A percentile compares a stretch with the other conserved stretches of the same genome.
Evolutionary conservation across 768 basidiomycete species (phyloP).

Genomic region (Suillus variegatus): DNA sequence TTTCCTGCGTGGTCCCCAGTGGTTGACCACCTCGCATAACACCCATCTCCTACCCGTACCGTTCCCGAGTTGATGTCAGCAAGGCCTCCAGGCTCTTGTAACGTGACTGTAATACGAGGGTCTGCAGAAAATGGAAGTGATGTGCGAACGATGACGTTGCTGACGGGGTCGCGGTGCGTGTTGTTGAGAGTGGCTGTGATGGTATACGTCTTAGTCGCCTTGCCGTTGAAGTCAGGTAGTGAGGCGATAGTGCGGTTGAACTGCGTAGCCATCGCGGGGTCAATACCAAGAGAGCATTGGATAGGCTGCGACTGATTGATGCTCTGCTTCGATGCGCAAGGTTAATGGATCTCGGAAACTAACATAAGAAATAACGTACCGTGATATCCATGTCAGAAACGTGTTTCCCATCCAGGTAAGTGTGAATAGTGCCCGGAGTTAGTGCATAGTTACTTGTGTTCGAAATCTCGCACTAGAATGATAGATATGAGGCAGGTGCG

Average conservation of each 20-base stretch:
- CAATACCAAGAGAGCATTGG: conserved; percentile 23
- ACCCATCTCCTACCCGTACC: conserved; percentile 13
- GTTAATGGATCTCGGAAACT: background rate
- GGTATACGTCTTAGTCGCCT: conserved; percentile 21
- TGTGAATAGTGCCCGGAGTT: conserved; percentile 28
- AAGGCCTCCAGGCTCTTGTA: conserved; percentile 28
- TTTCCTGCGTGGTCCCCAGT: conserved; percentile 19
- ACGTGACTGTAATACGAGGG: conserved; percentile 26
- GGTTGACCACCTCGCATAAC: conserved; percentile 23
- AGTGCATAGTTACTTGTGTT: conserved; percentile 28
- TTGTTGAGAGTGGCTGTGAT: conserved; percentile 18
- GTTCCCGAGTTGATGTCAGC: conserved; percentile 21
- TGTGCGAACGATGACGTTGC: conserved; percentile 24
- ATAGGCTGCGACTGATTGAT: conserved; percentile 17
- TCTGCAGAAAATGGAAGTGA: conserved; percentile 29
- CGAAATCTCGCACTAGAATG: conserved; percentile 23
- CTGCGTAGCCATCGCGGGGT: conserved; percentile 16
- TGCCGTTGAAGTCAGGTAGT: conserved; percentile 11
- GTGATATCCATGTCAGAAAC: conserved; percentile 27
- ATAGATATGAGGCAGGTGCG: no score
- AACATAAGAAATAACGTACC: conserved; percentile 15
- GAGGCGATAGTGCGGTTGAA: conserved; percentile 16
- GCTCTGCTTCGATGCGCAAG: conserved; percentile 8
- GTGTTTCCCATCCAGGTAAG: conserved; percentile 28
- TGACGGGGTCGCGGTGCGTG: conserved; percentile 13